Percentiles rank a stretch among this genome's conserved stretches.
Evolutionary conservation across 345 rosid species (phyloP).

Genomic region (thale cress (Arabidopsis thaliana)): TAIR10.1 NC_003074.8:1345001-1345500

Average conservation of each 20-base stretch:
- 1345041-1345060: not conserved
- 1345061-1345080: not conserved
- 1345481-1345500: conserved; percentile 95
- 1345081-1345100: conserved; percentile 80
- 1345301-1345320: conserved; percentile 5
- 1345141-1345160: conserved; percentile 95
- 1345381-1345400: conserved; percentile 84
- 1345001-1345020: conserved; percentile 10
- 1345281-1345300: conserved; percentile 62
- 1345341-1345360: not conserved
- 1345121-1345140: conserved; percentile 97
- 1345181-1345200: conserved; percentile 71
- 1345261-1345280: conserved; percentile 86
- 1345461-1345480: conserved; percentile 92
- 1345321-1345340: conserved; percentile 11
- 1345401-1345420: conserved; percentile 91
- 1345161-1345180: conserved; percentile 83
- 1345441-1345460: conserved; percentile 95
- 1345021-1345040: not conserved
- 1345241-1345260: conserved; percentile 97
- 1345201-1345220: conserved; percentile 93
- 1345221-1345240: conserved; percentile 90
- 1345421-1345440: conserved; percentile 97
- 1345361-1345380: conserved; percentile 52
- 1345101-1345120: conserved; percentile 89